phyloP scores from a whole-genome alignment of 352 stramenopile genomes.

The Blastocystis sp. region DNA sequence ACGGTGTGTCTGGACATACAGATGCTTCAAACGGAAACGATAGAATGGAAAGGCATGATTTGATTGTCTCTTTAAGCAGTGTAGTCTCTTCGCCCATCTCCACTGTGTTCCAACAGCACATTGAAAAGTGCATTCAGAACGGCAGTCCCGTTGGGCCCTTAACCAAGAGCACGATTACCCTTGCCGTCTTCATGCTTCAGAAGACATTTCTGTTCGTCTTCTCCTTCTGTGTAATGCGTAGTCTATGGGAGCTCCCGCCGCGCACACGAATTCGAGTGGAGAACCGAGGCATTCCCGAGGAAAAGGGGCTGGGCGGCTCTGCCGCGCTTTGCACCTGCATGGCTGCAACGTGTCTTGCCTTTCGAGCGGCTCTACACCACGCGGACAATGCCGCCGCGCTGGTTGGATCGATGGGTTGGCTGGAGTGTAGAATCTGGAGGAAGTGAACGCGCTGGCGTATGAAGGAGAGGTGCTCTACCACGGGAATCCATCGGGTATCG shows the following conservation, averaged over 20 bases:
- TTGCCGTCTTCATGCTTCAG: too few relatives aligned
- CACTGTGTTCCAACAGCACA: not conserved
- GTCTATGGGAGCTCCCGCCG: not conserved
- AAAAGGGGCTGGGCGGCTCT: constrained; percentile 85
- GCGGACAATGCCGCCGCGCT: not conserved
- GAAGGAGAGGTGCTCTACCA: constrained; percentile 83
- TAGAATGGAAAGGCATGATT: not conserved
- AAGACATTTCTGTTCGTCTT: too few relatives aligned
- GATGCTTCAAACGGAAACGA: not conserved
- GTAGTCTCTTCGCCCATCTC: not conserved
- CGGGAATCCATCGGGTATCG: constrained; percentile 83
- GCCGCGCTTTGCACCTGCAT: constrained; percentile 83
- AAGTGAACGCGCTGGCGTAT: constrained; percentile 83
- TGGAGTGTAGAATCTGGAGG: constrained; percentile 52
- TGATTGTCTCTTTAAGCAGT: constrained; percentile 12
- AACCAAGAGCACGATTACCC: too few relatives aligned
- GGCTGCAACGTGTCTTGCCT: constrained; percentile 75
- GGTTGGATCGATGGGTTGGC: not conserved
- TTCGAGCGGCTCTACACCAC: not conserved
- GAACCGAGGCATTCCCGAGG: constrained; percentile 74
- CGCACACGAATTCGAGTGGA: constrained; percentile 17
- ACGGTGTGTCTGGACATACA: not conserved
- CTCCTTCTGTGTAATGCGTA: not conserved
- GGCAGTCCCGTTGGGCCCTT: too few relatives aligned
- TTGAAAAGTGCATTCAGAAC: too few relatives aligned